A percentile compares a stretch with the other conserved stretches of the same genome.
Conservation (phyloP, 2,329 filamentous ascomycete species). For the Fusarium succisae region DNA sequence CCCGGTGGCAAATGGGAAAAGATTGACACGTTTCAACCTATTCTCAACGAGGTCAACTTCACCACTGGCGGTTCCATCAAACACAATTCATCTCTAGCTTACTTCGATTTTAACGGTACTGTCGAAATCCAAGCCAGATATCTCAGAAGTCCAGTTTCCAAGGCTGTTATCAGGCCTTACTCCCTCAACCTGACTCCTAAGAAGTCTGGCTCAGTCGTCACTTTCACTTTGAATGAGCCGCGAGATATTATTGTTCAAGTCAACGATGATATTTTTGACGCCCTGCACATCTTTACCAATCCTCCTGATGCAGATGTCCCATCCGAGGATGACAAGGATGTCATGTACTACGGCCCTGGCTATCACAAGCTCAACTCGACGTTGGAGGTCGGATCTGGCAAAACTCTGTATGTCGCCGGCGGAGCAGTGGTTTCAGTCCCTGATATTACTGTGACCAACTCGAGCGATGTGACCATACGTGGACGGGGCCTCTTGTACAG, state of each 20-base stretch:
- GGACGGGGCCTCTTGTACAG: neutral
- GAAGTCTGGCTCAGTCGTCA: neutral
- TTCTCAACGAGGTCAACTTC: neutral
- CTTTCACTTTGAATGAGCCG: neutral
- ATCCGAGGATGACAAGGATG: rapidly evolving
- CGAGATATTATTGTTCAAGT: neutral
- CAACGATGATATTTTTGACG: neutral
- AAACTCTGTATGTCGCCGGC: neutral
- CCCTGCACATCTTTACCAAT: neutral
- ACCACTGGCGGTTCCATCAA: neutral
- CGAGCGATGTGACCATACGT: neutral
- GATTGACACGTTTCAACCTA: neutral
- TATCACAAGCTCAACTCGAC: neutral
- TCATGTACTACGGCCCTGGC: neutral
- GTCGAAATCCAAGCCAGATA: neutral
- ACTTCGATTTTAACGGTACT: neutral
- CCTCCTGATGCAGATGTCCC: rapidly evolving
- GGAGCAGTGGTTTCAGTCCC: neutral
- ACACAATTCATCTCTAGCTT: neutral
- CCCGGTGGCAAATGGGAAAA: neutral
- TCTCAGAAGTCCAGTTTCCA: neutral
- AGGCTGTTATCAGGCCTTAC: neutral
- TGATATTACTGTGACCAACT: rapidly evolving
- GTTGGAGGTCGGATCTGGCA: neutral
- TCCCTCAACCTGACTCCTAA: neutral